Evolutionary conservation across 164 flowering plant species (phyloP).

Genomic region (Taxillus chinensis): DNA sequence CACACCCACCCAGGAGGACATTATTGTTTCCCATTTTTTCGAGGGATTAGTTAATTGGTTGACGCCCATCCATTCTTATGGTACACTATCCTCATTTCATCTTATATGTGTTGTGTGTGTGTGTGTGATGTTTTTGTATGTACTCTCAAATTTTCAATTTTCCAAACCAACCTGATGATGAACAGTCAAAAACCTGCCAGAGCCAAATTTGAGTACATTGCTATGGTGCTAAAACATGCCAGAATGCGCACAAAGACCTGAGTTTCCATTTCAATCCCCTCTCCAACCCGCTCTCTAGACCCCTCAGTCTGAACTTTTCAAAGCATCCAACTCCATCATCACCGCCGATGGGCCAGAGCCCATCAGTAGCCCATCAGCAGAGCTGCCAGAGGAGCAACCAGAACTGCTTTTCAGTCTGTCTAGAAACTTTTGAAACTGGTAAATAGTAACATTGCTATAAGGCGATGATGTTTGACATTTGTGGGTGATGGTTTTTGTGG

Average conservation of each 20-base stretch:
- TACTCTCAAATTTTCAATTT: too few species aligned
- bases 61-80: too few species aligned
- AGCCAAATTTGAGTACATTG: conserved; percentile 37
- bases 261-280: conserved; percentile 33
- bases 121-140: too few species aligned
- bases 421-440: conserved; percentile 38
- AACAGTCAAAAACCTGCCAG: neutral
- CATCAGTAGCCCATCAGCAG: neutral
- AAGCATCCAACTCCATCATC: conserved; percentile 12
- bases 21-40: too few species aligned
- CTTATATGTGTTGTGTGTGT: too few species aligned
- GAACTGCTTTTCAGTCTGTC: conserved; percentile 40
- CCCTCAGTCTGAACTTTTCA: conserved; percentile 38
- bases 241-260: conserved; percentile 27
- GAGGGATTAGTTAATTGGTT: too few species aligned
- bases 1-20: too few species aligned
- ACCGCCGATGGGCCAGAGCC: too few species aligned
- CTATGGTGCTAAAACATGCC: conserved; percentile 31
- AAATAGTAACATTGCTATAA: too few species aligned
- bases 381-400: conserved; percentile 22
- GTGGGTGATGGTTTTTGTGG: conserved; percentile 13
- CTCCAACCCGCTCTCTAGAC: conserved; percentile 54
- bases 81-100: too few species aligned
- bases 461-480: too few species aligned
- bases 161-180: too few species aligned